Conservation (phyloP, 148 eudicot genomes). For the Bassia scoparia region DNA sequence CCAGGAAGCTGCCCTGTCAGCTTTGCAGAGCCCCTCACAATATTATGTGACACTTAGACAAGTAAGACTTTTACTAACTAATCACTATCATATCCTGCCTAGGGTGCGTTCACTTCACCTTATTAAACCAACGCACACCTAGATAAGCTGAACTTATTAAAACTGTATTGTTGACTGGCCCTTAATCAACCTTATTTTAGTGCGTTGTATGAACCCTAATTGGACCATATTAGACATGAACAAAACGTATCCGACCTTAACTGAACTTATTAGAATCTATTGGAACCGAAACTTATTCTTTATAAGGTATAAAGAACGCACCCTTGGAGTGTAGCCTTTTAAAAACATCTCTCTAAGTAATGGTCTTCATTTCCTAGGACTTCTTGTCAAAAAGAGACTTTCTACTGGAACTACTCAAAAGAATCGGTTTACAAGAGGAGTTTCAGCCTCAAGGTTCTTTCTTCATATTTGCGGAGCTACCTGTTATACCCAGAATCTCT, state of each 20-base stretch:
- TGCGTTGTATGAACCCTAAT: too few species aligned
- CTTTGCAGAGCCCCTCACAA: constrained; percentile 54
- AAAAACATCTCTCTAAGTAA: constrained; percentile 1
- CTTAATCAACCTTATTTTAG: too few species aligned
- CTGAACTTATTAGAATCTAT: too few species aligned
- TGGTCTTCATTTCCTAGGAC: constrained; percentile 41
- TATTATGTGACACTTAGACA: constrained; percentile 50
- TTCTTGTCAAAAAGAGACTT: constrained; percentile 68
- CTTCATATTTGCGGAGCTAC: constrained; percentile 78
- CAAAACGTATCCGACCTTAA: too few species aligned
- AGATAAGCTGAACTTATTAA: too few species aligned
- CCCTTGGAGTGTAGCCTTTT: background rate
- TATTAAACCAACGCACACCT: too few species aligned
- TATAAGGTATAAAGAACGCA: too few species aligned
- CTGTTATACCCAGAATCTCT: too few species aligned
- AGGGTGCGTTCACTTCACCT: too few species aligned
- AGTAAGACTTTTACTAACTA: constrained; percentile 40
- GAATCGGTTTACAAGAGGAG: constrained; percentile 63
- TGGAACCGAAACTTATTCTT: background rate
- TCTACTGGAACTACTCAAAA: constrained; percentile 45
- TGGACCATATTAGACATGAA: too few species aligned
- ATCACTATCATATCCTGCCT: too few species aligned
- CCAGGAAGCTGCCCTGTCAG: constrained; percentile 91
- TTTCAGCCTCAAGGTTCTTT: constrained; percentile 77
- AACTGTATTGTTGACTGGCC: too few species aligned